Evolutionary conservation across 345 rosid genomes (phyloP).

Genomic region (Limnanthes douglasii): DNA sequence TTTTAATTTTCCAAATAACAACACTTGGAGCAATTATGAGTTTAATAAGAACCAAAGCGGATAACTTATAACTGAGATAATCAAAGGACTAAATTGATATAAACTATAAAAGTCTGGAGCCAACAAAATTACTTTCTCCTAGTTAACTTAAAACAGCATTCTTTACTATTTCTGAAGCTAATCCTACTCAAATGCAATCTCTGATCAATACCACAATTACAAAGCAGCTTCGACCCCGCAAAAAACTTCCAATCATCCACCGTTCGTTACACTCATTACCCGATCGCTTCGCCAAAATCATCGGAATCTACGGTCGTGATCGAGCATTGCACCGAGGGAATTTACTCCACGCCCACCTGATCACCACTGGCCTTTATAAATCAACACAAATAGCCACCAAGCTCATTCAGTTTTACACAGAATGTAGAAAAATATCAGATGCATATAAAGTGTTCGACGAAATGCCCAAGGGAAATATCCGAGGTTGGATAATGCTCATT

Average conservation of each 20-base stretch:
- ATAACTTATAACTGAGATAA: too few relatives aligned
- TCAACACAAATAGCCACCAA: slow-evolving; percentile 28
- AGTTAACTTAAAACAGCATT: too few relatives aligned
- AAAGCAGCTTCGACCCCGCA: too few relatives aligned
- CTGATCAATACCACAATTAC: too few relatives aligned
- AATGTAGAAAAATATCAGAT: slow-evolving; percentile 18
- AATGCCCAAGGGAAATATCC: slow-evolving; percentile 33
- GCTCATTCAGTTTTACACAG: slow-evolving; percentile 31
- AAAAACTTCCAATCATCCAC: slow-evolving; percentile 6
- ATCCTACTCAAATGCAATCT: too few relatives aligned
- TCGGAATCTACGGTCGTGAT: slow-evolving; percentile 17
- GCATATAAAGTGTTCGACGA: slow-evolving; percentile 62
- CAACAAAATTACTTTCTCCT: too few relatives aligned
- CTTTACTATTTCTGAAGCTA: too few relatives aligned
- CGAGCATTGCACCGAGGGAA: slow-evolving; percentile 25
- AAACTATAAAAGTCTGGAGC: too few relatives aligned
- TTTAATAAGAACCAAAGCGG: too few relatives aligned
- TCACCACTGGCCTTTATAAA: slow-evolving; percentile 22
- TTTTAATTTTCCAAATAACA: too few relatives aligned
- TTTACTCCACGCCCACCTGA: slow-evolving; percentile 39
- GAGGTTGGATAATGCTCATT: slow-evolving; percentile 33
- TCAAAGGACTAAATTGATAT: too few relatives aligned
- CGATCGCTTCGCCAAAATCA: slow-evolving; percentile 18
- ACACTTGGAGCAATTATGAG: too few relatives aligned
- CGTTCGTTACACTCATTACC: slow-evolving; percentile 20